Evolutionary conservation across 345 rosid species (phyloP).

Genomic region (Excoecaria agallocha): DNA sequence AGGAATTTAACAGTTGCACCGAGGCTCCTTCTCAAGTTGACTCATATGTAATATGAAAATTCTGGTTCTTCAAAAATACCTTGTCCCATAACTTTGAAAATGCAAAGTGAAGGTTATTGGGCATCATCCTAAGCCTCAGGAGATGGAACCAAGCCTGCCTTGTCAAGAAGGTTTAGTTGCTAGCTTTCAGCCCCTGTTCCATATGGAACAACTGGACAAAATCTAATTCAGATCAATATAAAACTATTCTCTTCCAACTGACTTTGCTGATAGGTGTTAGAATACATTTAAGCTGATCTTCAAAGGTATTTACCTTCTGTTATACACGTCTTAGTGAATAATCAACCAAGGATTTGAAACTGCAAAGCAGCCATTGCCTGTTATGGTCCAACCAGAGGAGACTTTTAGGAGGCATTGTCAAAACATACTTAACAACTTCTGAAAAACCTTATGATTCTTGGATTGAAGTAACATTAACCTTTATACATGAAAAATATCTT

Average conservation of each 20-base stretch:
- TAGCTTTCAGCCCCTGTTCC: not conserved
- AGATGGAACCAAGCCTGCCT: no score
- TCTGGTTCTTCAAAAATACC: no score
- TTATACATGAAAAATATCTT: not conserved
- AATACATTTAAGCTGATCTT: not conserved
- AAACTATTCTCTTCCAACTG: no score
- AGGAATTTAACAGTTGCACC: no score
- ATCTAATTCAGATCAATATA: not conserved
- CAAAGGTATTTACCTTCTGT: not conserved
- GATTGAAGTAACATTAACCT: not conserved
- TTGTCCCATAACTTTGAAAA: no score
- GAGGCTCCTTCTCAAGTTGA: no score
- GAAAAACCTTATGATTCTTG: not conserved
- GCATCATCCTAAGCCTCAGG: not conserved
- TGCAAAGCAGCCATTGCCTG: not conserved
- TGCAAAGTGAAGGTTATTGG: no score
- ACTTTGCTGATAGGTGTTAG: no score
- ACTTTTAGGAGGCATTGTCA: not conserved
- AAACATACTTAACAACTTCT: not conserved
- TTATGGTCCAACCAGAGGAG: not conserved
- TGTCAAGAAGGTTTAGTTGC: not conserved
- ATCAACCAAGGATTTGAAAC: conserved; percentile 5
- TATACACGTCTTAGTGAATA: not conserved
- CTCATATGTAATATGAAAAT: no score
- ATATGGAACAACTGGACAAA: not conserved